A percentile compares a stretch with the other conserved stretches of the same genome.
Evolutionary conservation across 495 filamentous ascomycete genomes (phyloP).

Genomic region (Aspergillus nanangensis): DNA sequence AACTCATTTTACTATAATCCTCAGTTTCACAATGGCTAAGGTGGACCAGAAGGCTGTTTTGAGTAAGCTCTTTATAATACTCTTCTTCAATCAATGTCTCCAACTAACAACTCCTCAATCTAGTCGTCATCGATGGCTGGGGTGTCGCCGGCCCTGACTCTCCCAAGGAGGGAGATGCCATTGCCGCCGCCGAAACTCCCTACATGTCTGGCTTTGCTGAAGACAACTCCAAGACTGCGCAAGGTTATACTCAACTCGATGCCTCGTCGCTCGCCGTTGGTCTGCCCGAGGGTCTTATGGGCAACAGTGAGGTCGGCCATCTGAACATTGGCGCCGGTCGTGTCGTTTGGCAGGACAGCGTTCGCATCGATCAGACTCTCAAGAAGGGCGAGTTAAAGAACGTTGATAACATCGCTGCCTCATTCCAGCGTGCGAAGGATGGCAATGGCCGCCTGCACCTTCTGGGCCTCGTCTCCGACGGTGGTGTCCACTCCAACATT

Average conservation of each 20-base stretch:
- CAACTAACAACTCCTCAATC: slow-evolving; percentile 16
- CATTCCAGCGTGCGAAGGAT: slow-evolving; percentile 76
- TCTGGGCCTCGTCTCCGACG: slow-evolving; percentile 84
- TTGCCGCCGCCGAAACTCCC: slow-evolving; percentile 85
- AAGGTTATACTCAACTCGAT: slow-evolving; percentile 84
- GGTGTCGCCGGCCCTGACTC: slow-evolving; percentile 78
- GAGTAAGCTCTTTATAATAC: slow-evolving; percentile 52
- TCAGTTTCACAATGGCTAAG: slow-evolving; percentile 56
- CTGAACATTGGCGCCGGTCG: slow-evolving; percentile 96
- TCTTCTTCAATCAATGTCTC: slow-evolving; percentile 12
- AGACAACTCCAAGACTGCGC: slow-evolving; percentile 57
- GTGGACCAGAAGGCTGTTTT: slow-evolving; percentile 91
- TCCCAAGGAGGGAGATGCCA: slow-evolving; percentile 85
- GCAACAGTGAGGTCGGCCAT: slow-evolving; percentile 97
- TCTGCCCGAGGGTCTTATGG: slow-evolving; percentile 95
- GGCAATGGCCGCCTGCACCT: slow-evolving; percentile 91
- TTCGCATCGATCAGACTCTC: slow-evolving; percentile 92
- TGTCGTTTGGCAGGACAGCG: slow-evolving; percentile 99
- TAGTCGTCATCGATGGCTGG: slow-evolving; percentile 98
- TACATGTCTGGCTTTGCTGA: slow-evolving; percentile 77
- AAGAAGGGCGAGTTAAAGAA: slow-evolving; percentile 81
- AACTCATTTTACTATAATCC: no score
- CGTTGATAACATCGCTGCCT: slow-evolving; percentile 71
- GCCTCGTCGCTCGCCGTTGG: slow-evolving; percentile 95
- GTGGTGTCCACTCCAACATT: slow-evolving; percentile 95